Conservation (phyloP, 768 basidiomycete species). For the Butyriboletus loyo region DNA sequence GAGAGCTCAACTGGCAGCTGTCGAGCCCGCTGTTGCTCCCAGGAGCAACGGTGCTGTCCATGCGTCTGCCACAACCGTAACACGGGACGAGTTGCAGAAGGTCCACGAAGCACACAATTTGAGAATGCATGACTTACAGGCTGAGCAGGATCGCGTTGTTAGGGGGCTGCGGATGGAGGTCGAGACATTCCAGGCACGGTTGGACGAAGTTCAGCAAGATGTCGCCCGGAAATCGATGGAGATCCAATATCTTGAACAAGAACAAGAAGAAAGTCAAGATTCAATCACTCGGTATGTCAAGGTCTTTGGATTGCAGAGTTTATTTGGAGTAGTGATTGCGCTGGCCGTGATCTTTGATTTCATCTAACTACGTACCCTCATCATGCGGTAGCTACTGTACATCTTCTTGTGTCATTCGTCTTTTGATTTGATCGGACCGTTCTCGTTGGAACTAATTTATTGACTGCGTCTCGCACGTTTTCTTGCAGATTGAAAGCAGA, state of each 20-base stretch:
- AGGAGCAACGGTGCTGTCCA: conserved; percentile 52
- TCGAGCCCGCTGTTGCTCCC: conserved; percentile 45
- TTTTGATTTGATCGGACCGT: conserved; percentile 13
- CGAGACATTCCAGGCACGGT: conserved; percentile 45
- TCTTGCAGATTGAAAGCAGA: conserved; percentile 66
- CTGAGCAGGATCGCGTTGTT: conserved; percentile 58
- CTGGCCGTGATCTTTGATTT: conserved; percentile 56
- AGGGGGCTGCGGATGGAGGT: conserved; percentile 56
- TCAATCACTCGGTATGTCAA: conserved; percentile 75
- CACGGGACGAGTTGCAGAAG: conserved; percentile 73
- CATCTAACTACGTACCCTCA: conserved; percentile 35
- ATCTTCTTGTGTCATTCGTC: conserved; percentile 13
- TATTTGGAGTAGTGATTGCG: conserved; percentile 48
- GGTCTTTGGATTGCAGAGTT: conserved; percentile 57
- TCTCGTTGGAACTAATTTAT: conserved; percentile 35
- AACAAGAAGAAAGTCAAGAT: conserved; percentile 73
- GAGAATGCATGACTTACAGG: conserved; percentile 72
- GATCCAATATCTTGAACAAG: conserved; percentile 74
- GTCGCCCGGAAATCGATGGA: conserved; percentile 75
- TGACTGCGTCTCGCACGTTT: conserved; percentile 30
- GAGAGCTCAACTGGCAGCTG: conserved; percentile 50
- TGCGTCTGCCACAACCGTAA: conserved; percentile 43
- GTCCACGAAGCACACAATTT: conserved; percentile 84
- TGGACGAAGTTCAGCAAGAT: conserved; percentile 57
- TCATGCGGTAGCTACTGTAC: conserved; percentile 16